These are phyloP conservation scores for Mycena albidolilacea DNA, from an alignment of 768 basidiomycete species.

Conservation along the genomic window DNA sequence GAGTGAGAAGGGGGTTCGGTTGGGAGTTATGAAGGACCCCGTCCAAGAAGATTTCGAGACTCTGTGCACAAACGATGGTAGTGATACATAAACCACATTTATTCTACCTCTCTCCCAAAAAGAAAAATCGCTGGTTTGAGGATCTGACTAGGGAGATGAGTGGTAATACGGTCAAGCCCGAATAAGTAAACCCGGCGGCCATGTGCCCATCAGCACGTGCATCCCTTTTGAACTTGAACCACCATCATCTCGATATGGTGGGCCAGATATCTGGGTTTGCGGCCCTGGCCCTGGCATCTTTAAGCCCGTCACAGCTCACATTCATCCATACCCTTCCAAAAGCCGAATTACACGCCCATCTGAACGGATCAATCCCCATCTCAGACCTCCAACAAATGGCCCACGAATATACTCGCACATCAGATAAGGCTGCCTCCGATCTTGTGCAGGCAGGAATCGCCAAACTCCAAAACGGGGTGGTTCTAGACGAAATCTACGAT, in stretches of 20 bases:
- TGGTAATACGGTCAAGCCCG: too few relatives aligned
- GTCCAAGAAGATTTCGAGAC: too few relatives aligned
- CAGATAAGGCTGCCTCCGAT: slow-evolving; percentile 36
- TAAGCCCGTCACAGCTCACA: slow-evolving; percentile 63
- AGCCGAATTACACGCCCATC: slow-evolving; percentile 70
- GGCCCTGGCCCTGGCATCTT: slow-evolving; percentile 66
- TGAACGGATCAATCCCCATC: slow-evolving; percentile 36
- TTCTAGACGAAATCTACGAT: slow-evolving; percentile 45
- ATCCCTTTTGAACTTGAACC: not conserved
- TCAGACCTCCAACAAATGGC: slow-evolving; percentile 33
- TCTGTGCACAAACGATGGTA: too few relatives aligned
- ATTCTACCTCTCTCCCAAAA: too few relatives aligned
- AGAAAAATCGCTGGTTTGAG: too few relatives aligned
- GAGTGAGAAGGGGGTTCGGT: too few relatives aligned
- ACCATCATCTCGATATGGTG: slow-evolving; percentile 13
- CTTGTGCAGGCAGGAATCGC: slow-evolving; percentile 50
- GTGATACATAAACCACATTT: too few relatives aligned
- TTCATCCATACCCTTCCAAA: slow-evolving; percentile 81
- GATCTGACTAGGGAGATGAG: too few relatives aligned
- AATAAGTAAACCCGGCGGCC: too few relatives aligned
- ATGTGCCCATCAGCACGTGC: not conserved
- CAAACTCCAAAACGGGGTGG: slow-evolving; percentile 57
- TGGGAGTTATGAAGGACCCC: too few relatives aligned
- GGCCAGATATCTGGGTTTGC: slow-evolving; percentile 58
- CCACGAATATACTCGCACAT: slow-evolving; percentile 14